Evolutionary conservation across 768 basidiomycete genomes (phyloP).

Genomic region (Amanita rimosa): DNA sequence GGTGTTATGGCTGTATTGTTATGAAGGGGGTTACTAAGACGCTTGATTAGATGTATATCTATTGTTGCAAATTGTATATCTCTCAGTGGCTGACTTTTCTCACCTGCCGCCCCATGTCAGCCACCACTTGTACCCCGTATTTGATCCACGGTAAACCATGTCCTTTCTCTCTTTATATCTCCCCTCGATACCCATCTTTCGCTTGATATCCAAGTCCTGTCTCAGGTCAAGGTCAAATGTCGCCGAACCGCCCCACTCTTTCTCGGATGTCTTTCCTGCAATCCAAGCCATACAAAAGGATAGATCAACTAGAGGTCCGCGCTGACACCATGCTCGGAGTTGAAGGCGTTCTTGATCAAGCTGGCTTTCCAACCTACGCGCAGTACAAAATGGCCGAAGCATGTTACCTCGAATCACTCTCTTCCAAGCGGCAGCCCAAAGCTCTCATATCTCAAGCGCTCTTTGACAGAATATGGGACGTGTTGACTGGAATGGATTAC

Average conservation of each 20-base stretch:
- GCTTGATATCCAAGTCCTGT: background rate
- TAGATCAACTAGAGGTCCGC: background rate
- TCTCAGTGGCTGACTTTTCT: conserved; percentile 2
- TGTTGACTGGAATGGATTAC: conserved; percentile 35
- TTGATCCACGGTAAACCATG: background rate
- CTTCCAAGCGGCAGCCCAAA: conserved; percentile 44
- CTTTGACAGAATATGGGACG: conserved; percentile 66
- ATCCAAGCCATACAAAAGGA: background rate
- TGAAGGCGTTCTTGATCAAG: conserved; percentile 10
- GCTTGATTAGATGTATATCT: background rate
- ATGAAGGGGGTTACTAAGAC: background rate
- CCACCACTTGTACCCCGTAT: background rate
- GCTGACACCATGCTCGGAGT: background rate
- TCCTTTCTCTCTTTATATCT: background rate
- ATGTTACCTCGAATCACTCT: conserved; percentile 47
- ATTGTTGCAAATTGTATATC: background rate
- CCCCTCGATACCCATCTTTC: background rate
- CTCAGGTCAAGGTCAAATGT: background rate
- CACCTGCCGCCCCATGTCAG: background rate
- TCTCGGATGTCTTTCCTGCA: background rate
- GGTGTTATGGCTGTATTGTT: conserved; percentile 7
- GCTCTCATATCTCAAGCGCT: conserved; percentile 60
- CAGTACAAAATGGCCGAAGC: conserved; percentile 50
- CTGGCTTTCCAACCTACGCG: conserved; percentile 51
- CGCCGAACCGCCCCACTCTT: background rate